Percentiles rank a stretch among this genome's conserved stretches.
Evolutionary conservation across 2,329 filamentous ascomycete species (phyloP).

Genomic region (Cordyceps cateniannulata): DNA sequence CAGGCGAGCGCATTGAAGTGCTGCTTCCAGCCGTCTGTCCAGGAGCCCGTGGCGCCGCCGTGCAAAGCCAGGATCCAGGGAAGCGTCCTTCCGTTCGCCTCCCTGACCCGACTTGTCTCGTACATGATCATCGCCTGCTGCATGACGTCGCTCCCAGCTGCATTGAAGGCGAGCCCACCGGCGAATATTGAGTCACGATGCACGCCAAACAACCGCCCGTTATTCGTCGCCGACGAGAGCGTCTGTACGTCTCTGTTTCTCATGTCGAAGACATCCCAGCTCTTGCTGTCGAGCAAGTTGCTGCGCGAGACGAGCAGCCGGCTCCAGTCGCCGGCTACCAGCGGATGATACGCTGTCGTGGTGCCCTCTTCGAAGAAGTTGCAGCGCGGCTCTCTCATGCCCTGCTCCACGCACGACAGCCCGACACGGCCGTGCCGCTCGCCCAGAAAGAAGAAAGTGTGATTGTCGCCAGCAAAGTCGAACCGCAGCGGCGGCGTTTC

Average conservation of each 20-base stretch:
- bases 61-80: constrained; percentile 33
- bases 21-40: constrained; percentile 46
- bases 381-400: constrained; percentile 19
- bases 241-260: constrained; percentile 17
- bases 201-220: constrained; percentile 27
- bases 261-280: constrained; percentile 30
- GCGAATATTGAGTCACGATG: constrained; percentile 37
- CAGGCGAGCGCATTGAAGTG: constrained; percentile 48
- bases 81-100: constrained; percentile 25
- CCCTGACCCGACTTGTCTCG: constrained; percentile 16
- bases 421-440: constrained; percentile 26
- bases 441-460: constrained; percentile 28
- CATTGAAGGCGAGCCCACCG: too few species aligned
- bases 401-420: constrained; percentile 28
- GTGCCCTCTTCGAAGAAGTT: constrained; percentile 22
- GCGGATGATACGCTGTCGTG: constrained; percentile 23
- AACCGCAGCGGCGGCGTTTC: constrained; percentile 26
- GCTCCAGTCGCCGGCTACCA: constrained; percentile 21
- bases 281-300: constrained; percentile 31
- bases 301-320: constrained; percentile 31
- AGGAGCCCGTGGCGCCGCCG: constrained; percentile 37
- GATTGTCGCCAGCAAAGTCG: constrained; percentile 27
- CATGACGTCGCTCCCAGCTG: too few species aligned
- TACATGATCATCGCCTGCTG: constrained; percentile 35
- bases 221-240: constrained; percentile 25